Percentiles rank a stretch among this genome's conserved stretches.
These are phyloP conservation scores for Malus asiatica DNA, from an alignment of 306 rosid genomes.

Conservation along the genomic window DNA sequence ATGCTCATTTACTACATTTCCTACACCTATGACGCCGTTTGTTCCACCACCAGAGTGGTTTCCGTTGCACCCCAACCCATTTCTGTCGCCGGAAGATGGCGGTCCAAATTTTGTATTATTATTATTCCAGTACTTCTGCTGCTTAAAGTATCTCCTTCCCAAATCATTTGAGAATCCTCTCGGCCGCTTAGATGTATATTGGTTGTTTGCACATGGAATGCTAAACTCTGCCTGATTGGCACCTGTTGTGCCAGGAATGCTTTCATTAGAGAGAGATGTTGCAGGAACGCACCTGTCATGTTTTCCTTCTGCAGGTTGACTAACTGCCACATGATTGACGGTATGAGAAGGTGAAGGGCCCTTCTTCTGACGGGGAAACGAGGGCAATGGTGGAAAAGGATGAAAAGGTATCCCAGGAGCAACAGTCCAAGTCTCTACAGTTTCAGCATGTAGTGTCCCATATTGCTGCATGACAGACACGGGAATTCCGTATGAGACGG, in stretches of 20 bases:
- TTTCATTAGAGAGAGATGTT: constrained; percentile 38
- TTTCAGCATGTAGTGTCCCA: constrained; percentile 55
- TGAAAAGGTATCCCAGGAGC: constrained; percentile 90
- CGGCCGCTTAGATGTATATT: constrained; percentile 31
- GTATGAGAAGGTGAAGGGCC: constrained; percentile 32
- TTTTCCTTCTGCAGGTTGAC: constrained; percentile 33
- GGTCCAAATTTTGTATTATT: constrained; percentile 36
- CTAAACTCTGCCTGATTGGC: constrained; percentile 30
- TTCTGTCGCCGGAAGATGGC: constrained; percentile 46
- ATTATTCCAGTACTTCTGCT: constrained; percentile 64
- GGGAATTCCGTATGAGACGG: constrained; percentile 85
- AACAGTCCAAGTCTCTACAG: constrained; percentile 48
- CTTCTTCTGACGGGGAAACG: constrained; percentile 43
- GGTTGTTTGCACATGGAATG: constrained; percentile 23
- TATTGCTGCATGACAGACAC: constrained; percentile 49
- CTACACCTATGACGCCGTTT: constrained; percentile 40
- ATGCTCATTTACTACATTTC: constrained; percentile 43
- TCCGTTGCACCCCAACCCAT: constrained; percentile 42
- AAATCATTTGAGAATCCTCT: constrained; percentile 54
- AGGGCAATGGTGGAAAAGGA: constrained; percentile 91
- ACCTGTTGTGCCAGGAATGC: constrained; percentile 45
- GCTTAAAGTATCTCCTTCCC: constrained; percentile 66
- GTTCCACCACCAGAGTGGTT: constrained; percentile 34
- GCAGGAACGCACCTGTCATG: constrained; percentile 25
- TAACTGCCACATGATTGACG: constrained; percentile 14